Conservation (phyloP, 73 alveolate genomes). For the Stentor coeruleus region DNA sequence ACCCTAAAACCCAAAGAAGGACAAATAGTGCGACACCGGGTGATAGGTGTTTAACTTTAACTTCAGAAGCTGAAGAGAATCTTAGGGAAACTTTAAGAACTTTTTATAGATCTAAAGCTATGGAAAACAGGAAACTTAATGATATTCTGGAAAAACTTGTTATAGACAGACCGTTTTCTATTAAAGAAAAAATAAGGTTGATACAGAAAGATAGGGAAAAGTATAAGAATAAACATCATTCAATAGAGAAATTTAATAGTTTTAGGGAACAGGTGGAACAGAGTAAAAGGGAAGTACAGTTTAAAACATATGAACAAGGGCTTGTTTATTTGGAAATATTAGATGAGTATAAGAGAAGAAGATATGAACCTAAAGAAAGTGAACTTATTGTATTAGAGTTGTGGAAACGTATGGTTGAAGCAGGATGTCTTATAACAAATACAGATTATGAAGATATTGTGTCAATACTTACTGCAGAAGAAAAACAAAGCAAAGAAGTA, state of each 20-base stretch:
- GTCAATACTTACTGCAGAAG: neutral
- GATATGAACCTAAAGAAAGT: neutral
- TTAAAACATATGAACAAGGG: neutral
- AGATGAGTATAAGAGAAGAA: neutral
- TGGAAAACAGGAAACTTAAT: neutral
- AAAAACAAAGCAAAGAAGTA: neutral
- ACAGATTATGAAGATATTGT: neutral
- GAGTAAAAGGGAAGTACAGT: neutral
- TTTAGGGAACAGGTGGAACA: constrained; percentile 3
- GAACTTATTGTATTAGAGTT: constrained; percentile 13
- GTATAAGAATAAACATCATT: constrained; percentile 1
- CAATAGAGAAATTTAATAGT: constrained; percentile 6
- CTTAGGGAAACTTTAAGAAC: neutral
- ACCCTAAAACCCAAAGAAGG: too few relatives aligned
- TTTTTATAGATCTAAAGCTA: neutral
- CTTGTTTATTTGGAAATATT: neutral
- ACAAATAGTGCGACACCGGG: neutral
- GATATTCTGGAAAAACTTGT: constrained; percentile 5
- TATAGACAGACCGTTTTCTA: neutral
- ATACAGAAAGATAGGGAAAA: constrained; percentile 1
- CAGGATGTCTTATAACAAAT: neutral
- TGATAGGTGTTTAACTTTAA: too few relatives aligned
- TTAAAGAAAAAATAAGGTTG: neutral
- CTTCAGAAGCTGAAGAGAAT: neutral
- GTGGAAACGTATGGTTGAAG: neutral